Conservation (phyloP, 2,329 filamentous ascomycete species). For the Alternaria incomplexa region DNA sequence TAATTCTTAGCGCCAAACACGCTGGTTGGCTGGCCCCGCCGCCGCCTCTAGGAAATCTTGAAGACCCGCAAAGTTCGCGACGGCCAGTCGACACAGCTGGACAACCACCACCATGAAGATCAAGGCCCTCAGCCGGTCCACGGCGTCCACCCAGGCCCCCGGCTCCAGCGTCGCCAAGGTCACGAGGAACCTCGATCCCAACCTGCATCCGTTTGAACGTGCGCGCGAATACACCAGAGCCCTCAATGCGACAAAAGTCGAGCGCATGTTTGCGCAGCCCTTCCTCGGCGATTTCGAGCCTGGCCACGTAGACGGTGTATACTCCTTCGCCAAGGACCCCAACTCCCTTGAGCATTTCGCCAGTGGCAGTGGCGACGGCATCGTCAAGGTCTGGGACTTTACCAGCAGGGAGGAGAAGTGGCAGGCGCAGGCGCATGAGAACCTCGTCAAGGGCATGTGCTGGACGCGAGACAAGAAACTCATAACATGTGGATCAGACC, state of each 20-base stretch:
- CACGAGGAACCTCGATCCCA: constrained; percentile 78
- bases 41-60: constrained; percentile 19
- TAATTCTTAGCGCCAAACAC: constrained; percentile 14
- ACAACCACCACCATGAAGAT: constrained; percentile 43
- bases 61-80: constrained; percentile 24
- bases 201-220: constrained; percentile 87
- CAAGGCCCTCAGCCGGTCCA: constrained; percentile 69
- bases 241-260: constrained; percentile 85
- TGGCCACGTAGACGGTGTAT: constrained; percentile 86
- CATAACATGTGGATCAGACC: constrained; percentile 84
- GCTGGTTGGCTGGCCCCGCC: constrained; percentile 25
- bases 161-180: constrained; percentile 70
- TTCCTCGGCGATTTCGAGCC: constrained; percentile 86
- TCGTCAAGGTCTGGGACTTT: constrained; percentile 92
- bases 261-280: constrained; percentile 87
- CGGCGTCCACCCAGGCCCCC: constrained; percentile 68
- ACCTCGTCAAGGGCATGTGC: constrained; percentile 87
- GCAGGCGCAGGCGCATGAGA: constrained; percentile 84
- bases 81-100: constrained; percentile 8
- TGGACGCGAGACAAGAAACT: constrained; percentile 89
- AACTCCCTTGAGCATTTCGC: constrained; percentile 54
- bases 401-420: constrained; percentile 75
- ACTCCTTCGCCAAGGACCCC: constrained; percentile 57
- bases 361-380: constrained; percentile 70
- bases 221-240: constrained; percentile 83